Percentiles rank a stretch among this genome's conserved stretches.
These are phyloP conservation scores for Hypomontagnella monticulosa DNA, from an alignment of 495 filamentous ascomycete genomes.

Conservation along the genomic window DNA sequence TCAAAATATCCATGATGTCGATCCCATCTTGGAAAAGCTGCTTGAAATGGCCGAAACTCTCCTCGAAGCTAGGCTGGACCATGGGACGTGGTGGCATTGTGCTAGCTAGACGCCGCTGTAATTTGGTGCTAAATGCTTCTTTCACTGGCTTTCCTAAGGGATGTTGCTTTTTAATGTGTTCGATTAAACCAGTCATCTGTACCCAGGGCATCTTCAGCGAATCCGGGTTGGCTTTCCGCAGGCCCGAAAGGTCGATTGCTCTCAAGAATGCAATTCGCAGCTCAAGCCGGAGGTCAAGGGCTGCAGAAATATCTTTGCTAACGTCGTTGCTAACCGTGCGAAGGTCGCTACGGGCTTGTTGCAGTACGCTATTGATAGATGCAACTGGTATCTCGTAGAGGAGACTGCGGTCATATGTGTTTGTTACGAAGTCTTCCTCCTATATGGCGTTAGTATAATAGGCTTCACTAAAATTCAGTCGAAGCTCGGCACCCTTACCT, in stretches of 20 bases:
- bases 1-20: conserved; percentile 71
- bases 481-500: conserved; percentile 62
- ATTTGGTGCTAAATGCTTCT: conserved; percentile 85
- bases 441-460: conserved; percentile 52
- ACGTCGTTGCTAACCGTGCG: conserved; percentile 56
- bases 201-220: conserved; percentile 58
- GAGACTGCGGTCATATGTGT: conserved; percentile 83
- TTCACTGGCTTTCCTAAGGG: conserved; percentile 71
- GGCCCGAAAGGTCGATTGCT: conserved; percentile 56
- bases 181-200: conserved; percentile 57
- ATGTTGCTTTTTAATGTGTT: conserved; percentile 64
- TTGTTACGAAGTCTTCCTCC: conserved; percentile 96
- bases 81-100: conserved; percentile 93
- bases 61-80: conserved; percentile 75
- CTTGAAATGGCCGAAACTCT: conserved; percentile 74
- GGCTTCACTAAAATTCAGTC: background rate
- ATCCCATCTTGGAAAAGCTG: conserved; percentile 77
- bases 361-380: conserved; percentile 67
- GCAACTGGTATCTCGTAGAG: conserved; percentile 68
- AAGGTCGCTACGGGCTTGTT: conserved; percentile 67
- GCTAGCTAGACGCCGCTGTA: conserved; percentile 88
- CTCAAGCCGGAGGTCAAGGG: conserved; percentile 69
- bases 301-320: conserved; percentile 61
- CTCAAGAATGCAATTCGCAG: conserved; percentile 72
- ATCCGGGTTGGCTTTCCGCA: conserved; percentile 53